phyloP scores from a whole-genome alignment of 2,329 filamentous ascomycete species.

The Aspergillus sp. region DNA sequence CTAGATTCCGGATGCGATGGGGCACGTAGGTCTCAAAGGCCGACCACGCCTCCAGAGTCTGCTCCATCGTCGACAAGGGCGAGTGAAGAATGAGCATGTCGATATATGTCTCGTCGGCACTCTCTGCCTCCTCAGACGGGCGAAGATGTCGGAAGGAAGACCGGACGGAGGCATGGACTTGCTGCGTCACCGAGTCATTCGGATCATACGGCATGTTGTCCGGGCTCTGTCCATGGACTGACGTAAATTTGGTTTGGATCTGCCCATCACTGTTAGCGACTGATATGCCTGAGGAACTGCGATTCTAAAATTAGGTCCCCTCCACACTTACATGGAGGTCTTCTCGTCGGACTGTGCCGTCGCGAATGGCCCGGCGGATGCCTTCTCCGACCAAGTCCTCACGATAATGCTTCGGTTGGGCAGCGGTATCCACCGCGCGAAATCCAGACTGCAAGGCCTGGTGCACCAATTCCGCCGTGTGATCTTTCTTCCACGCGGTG shows the following conservation, averaged over 20 bases:
- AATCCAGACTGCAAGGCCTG: conserved; percentile 69
- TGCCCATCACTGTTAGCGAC: conserved; percentile 27
- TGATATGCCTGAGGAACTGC: neutral
- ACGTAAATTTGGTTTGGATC: conserved; percentile 84
- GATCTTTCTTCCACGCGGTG: conserved; percentile 80
- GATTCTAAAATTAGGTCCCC: neutral
- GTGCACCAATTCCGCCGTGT: conserved; percentile 66
- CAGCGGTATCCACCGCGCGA: conserved; percentile 72
- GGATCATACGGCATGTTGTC: conserved; percentile 64
- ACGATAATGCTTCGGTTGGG: conserved; percentile 75
- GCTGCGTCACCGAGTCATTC: conserved; percentile 57
- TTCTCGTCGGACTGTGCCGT: conserved; percentile 57
- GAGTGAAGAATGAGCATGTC: conserved; percentile 62
- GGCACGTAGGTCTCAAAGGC: conserved; percentile 68
- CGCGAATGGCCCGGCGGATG: conserved; percentile 59
- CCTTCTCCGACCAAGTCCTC: conserved; percentile 70
- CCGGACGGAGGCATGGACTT: conserved; percentile 66
- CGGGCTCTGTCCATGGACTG: conserved; percentile 61
- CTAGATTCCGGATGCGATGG: conserved; percentile 62
- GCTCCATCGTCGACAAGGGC: conserved; percentile 49
- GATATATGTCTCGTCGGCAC: conserved; percentile 50
- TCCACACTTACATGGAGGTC: conserved; percentile 61
- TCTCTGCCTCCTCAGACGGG: conserved; percentile 19
- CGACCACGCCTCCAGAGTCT: conserved; percentile 65
- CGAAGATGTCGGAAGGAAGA: conserved; percentile 66